Evolutionary conservation across 108 stramenopile genomes (phyloP), one percentile per base, ranked within the genome.

Genomic region (Asterionellopsis glacialis): DNA sequence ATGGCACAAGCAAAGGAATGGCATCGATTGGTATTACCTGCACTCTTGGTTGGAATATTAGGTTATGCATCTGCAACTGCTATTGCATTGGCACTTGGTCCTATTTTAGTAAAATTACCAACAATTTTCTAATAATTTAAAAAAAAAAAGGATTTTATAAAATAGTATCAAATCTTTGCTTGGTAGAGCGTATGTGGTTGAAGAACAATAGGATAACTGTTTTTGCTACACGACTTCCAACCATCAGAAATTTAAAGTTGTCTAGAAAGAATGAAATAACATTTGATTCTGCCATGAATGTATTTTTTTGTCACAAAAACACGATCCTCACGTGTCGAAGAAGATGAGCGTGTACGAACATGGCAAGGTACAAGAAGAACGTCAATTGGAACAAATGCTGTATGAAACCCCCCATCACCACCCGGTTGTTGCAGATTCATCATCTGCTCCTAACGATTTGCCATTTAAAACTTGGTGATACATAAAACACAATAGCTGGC

Each of bases 1-100:
- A 94, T 96, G 92, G 91, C 94, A 22, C 85, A 84, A 52, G 92
- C 91, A 12, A 96, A 96, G 66, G 72, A 85, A 57, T 96, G 95
- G 95, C 84, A 82, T 41, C 72, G 76, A 18, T 64, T 91, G 61
- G 82, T 94, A 19, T 51, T 95, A 45, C 94, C 94, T 16, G 90
- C 87, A 15, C 68, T 95, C 6, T 68, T 94, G 23, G 79, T 91
- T 26, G 95, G 95, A 0, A 93, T 96, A 23, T 71, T 96, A n/a
- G 95, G 95, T 38, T 96, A 96, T 65, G 90, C 93, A 9, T 79
- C 76, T 1, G 95, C 91, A 19, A 96, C 95, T 44, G 82, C 89
- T 13, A 67, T 94, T 26, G 88, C 90, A 15, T 70, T 96, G 22
- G 81, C 76, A 40, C 61, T 96, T 1, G 83, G 76, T 11, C 85